Conservation (phyloP, 768 basidiomycete species). For the Hygrophoropsis aurantiaca region DNA sequence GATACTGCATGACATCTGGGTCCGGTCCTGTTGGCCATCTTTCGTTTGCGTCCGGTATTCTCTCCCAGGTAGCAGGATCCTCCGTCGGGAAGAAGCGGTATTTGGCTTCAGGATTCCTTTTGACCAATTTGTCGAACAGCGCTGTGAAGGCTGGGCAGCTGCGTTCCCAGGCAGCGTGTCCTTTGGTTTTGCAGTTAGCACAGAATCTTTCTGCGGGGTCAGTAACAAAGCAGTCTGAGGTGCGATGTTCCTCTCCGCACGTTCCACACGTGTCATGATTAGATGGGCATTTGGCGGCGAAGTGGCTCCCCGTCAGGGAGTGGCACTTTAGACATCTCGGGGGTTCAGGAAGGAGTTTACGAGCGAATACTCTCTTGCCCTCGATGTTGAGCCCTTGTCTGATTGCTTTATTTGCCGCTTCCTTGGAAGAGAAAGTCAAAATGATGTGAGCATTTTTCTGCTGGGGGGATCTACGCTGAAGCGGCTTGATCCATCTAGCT, state of each 20-base stretch:
- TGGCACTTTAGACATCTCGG: slow-evolving; percentile 28
- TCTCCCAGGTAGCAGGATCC: no score
- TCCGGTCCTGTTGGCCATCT: no score
- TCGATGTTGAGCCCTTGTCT: slow-evolving; percentile 15
- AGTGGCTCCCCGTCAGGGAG: not conserved
- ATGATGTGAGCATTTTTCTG: slow-evolving; percentile 25
- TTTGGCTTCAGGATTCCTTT: no score
- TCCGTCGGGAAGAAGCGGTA: no score
- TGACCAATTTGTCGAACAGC: no score
- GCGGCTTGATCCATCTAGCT: slow-evolving; percentile 27
- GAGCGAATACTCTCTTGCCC: slow-evolving; percentile 9
- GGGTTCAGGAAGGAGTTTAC: slow-evolving; percentile 20
- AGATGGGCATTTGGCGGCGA: not conserved
- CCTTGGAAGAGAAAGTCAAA: slow-evolving; percentile 14
- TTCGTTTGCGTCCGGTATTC: no score
- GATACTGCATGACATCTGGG: no score
- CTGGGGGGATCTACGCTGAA: not conserved
- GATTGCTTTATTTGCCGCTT: slow-evolving; percentile 23
- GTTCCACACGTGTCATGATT: not conserved
- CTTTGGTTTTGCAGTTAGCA: not conserved
- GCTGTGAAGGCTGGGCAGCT: slow-evolving; percentile 9
- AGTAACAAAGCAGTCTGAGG: not conserved
- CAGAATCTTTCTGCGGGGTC: not conserved
- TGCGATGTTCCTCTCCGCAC: not conserved
- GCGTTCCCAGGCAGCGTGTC: slow-evolving; percentile 6